Percentiles rank a stretch among this genome's conserved stretches.
Conservation (phyloP, 1,139 yeast species). For the Kurtzmaniella natalensis region DNA sequence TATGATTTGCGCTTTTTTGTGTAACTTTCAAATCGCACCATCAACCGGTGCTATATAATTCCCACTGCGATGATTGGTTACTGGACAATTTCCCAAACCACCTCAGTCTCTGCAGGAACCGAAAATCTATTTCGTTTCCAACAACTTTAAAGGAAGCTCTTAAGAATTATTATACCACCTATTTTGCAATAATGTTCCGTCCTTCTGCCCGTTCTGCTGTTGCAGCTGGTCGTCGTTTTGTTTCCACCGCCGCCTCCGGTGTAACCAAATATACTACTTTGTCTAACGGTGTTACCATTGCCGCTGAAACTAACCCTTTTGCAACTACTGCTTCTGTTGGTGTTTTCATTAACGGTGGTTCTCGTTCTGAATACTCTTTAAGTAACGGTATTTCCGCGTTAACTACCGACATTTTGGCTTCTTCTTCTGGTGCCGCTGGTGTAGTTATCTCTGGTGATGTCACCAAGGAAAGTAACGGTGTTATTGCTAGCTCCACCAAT, state of each 20-base stretch:
- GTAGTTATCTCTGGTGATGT: slow-evolving; percentile 41
- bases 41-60: slow-evolving; percentile 3
- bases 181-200: slow-evolving; percentile 4
- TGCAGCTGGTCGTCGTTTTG: slow-evolving; percentile 44
- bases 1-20: too few species aligned
- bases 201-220: slow-evolving; percentile 4
- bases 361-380: slow-evolving; percentile 73
- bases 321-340: slow-evolving; percentile 63
- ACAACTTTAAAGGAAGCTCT: too few species aligned
- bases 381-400: slow-evolving; percentile 75
- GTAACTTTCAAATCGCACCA: not conserved
- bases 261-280: slow-evolving; percentile 67
- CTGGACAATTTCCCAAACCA: too few species aligned
- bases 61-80: slow-evolving; percentile 8
- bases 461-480: slow-evolving; percentile 52
- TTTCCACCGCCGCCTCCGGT: slow-evolving; percentile 50
- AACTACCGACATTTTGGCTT: slow-evolving; percentile 48
- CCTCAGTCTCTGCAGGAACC: slow-evolving; percentile 2
- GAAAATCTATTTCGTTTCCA: slow-evolving; percentile 1
- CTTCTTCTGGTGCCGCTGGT: slow-evolving; percentile 38
- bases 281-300: slow-evolving; percentile 68
- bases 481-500: slow-evolving; percentile 47
- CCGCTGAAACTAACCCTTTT: slow-evolving; percentile 57
- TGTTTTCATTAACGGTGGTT: slow-evolving; percentile 69
- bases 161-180: not conserved